Evolutionary conservation across 202 grass and related monocot genomes (phyloP), one percentile per base, ranked within the genome.

Genomic region (Setaria italica): DNA sequence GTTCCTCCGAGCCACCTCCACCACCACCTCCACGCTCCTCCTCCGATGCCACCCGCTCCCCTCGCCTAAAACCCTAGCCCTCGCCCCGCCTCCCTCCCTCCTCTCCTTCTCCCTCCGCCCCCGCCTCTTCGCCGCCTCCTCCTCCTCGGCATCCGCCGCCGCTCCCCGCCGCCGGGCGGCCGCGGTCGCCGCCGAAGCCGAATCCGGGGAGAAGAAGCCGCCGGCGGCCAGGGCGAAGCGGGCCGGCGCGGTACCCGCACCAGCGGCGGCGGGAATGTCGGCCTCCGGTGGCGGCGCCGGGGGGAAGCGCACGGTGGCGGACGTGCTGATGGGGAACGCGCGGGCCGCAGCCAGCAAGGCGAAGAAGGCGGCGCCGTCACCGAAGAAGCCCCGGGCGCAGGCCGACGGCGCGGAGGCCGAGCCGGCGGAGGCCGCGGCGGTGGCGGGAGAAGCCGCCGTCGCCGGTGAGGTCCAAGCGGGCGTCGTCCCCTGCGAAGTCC

Each of bases 291-390:
- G 78, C 54, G 70, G 73, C 30, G 39, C 41, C 14, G 63, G 53
- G 17, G 79, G 72, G 58, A 91, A 92, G 77, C 91, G 95, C 58
- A 89, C 89, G 53, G 90, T 98, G 63, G 87, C 93, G 83, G 95
- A 98, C 57, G 95, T 95, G 69, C 93, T 98, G 84, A 98, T 98
- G 93, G 91, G 91, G 55, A 85, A 89, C 47, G 93, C 95, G 13
- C 95, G 95, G 62, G 91, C 85, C 59, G 93, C 89, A 34, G 90
- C 95, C 17, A 95, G 85, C 58, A 90, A 80, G 62, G 70, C 84
- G n/a, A 97, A 91, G 88, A 90, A 85, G 72, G 84, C 53, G 20
- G 74, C 48, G 70, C 85, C 79, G 32, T 71, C 85, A 10, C 89
- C 89, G 42, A 97, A 94, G 91, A 97, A 96, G 74, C 47, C 84